Conservation (phyloP, 2,329 filamentous ascomycete species). For the Zymoseptoria crescenta region DNA sequence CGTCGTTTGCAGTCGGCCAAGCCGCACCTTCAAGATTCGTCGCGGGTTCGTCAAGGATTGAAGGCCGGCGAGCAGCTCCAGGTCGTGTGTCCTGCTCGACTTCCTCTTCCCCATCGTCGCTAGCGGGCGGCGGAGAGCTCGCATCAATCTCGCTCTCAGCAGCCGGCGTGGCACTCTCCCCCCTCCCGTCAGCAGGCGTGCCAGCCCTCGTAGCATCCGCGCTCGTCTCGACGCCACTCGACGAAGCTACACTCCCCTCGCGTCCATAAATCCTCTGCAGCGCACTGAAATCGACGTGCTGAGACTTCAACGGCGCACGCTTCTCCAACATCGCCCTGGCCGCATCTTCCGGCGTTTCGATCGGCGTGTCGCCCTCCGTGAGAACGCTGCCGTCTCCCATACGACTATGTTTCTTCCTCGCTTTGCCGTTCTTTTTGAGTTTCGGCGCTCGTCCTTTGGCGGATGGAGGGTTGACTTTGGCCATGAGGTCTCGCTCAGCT, state of each 20-base stretch:
- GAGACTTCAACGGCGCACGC: constrained; percentile 35
- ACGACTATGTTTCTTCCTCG: constrained; percentile 40
- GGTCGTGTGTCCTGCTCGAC: constrained; percentile 1
- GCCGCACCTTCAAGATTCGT: constrained; percentile 4
- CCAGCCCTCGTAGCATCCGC: constrained; percentile 4
- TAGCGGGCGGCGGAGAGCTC: neutral
- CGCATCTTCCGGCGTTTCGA: constrained; percentile 39
- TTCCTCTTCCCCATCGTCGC: constrained; percentile 3
- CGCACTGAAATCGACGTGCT: constrained; percentile 41
- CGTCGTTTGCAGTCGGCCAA: constrained; percentile 2
- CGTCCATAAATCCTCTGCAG: constrained; percentile 35
- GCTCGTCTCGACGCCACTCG: constrained; percentile 11
- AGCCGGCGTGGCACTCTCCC: constrained; percentile 7
- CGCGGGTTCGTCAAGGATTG: constrained; percentile 6
- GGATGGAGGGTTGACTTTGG: constrained; percentile 52
- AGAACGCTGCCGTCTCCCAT: constrained; percentile 38
- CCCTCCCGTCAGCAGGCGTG: constrained; percentile 3
- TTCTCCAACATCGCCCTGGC: constrained; percentile 40
- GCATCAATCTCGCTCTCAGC: neutral
- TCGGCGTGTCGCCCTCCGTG: constrained; percentile 34
- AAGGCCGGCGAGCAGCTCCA: neutral
- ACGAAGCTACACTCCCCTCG: constrained; percentile 3
- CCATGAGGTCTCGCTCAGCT: constrained; percentile 72
- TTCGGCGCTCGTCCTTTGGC: constrained; percentile 26
- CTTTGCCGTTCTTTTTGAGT: constrained; percentile 33